These are phyloP conservation scores for Taphrina communis DNA, from an alignment of 1,139 yeast genomes.

Conservation along the genomic window DNA sequence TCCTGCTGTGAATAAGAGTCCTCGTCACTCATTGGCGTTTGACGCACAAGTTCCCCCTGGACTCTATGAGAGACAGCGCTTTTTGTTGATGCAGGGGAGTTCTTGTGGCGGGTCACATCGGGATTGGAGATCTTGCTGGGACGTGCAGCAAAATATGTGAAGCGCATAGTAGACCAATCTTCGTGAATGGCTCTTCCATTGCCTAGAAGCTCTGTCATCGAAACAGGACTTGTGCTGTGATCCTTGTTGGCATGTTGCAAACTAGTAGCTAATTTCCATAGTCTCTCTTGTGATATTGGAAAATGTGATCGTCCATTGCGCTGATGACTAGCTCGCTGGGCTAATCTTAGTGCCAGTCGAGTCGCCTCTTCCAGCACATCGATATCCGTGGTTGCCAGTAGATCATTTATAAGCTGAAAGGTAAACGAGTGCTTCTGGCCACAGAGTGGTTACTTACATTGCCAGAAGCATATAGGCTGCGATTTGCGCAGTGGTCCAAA, in stretches of 20 bases:
- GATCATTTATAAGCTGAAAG: slow-evolving; percentile 57
- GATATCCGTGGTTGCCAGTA: slow-evolving; percentile 68
- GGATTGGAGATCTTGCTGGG: background rate
- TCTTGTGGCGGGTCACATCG: background rate
- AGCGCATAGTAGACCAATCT: slow-evolving; percentile 28
- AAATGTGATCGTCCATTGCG: slow-evolving; percentile 36
- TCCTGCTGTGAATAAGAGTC: background rate
- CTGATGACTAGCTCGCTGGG: slow-evolving; percentile 56
- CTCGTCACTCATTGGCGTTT: background rate
- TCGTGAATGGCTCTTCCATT: background rate
- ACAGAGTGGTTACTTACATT: slow-evolving; percentile 51
- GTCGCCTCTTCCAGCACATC: slow-evolving; percentile 59
- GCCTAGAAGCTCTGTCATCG: slow-evolving; percentile 26
- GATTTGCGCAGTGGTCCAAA: slow-evolving; percentile 71
- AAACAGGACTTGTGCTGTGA: slow-evolving; percentile 20
- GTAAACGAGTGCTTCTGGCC: background rate
- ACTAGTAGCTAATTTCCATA: slow-evolving; percentile 39
- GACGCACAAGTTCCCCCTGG: no score
- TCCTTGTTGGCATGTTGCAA: slow-evolving; percentile 40
- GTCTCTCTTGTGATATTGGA: slow-evolving; percentile 41
- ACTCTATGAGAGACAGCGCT: background rate
- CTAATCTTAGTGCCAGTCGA: slow-evolving; percentile 66
- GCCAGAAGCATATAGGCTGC: slow-evolving; percentile 63
- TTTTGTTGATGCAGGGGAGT: background rate
- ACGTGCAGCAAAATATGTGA: slow-evolving; percentile 4